These are phyloP conservation scores for Nemania sp. DNA, from an alignment of 2,329 filamentous ascomycete species.

Conservation along the genomic window DNA sequence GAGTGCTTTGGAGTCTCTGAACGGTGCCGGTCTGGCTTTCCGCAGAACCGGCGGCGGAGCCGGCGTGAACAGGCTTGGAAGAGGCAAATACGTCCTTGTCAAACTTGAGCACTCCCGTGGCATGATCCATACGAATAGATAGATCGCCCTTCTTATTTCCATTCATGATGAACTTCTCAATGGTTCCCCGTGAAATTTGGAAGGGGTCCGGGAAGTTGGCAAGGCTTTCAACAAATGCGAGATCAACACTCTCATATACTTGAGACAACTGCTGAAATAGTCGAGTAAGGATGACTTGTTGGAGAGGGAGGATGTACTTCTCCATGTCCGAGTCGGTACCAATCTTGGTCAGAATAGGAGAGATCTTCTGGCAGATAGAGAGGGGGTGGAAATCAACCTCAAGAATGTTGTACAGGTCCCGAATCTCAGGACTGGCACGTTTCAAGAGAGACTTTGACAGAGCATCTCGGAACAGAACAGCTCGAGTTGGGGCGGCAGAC, in stretches of 20 bases:
- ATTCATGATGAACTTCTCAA: slow-evolving; percentile 99
- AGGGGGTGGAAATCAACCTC: slow-evolving; percentile 99
- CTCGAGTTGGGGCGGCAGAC: slow-evolving; percentile 84
- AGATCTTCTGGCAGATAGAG: slow-evolving; percentile 99
- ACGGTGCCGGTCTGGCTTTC: slow-evolving; percentile 84
- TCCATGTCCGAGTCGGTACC: slow-evolving; percentile 94
- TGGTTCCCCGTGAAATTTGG: slow-evolving; percentile 85
- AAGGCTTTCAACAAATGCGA: slow-evolving; percentile 89
- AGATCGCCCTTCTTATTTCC: slow-evolving; percentile 99
- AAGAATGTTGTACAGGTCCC: slow-evolving; percentile 96
- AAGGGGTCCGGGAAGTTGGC: slow-evolving; percentile 96
- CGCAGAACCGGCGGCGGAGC: slow-evolving; percentile 82
- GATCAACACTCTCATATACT: slow-evolving; percentile 96
- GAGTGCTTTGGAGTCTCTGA: slow-evolving; percentile 95
- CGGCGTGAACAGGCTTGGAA: slow-evolving; percentile 85
- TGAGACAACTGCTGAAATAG: slow-evolving; percentile 99
- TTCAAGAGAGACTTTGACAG: slow-evolving; percentile 93
- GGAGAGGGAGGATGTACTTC: slow-evolving; percentile 92
- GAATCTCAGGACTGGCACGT: slow-evolving; percentile 90
- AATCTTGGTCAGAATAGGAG: slow-evolving; percentile 91
- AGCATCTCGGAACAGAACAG: slow-evolving; percentile 92
- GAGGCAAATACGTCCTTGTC: slow-evolving; percentile 99
- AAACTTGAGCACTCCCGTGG: slow-evolving; percentile 92
- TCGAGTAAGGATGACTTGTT: slow-evolving; percentile 97
- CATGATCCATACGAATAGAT: slow-evolving; percentile 93